Base-by-base conservation (phyloP, 306 rosid genomes). In the Quercus aquifolioides region DNA sequence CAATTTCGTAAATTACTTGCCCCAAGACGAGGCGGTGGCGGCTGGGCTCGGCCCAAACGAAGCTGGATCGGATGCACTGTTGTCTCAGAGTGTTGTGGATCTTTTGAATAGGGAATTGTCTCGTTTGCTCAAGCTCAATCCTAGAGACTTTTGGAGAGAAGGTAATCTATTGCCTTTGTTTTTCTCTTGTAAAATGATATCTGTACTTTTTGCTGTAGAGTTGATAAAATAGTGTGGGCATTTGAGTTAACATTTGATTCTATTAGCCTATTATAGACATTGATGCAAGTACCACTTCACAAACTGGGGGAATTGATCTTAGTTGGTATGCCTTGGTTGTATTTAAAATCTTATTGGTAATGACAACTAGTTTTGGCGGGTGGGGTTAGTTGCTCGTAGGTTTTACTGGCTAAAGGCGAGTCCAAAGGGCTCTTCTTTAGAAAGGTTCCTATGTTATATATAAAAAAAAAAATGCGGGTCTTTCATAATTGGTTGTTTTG, bases 1-100 rank as follows among this genome's bases (percentile, higher is more conserved):
- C 26, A 90, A 73, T 83, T 93, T 96, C 77, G 97, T 96, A 0
- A 90, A 81, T 70, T 96, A 93, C 86, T 83, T 91, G 81, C 99
- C 99, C 2, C 99, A 93, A 52, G 98, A 96, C 55, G 99, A 93
- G 86, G 99, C 98, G 0, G 92, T 93, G 56, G 99, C 98, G 9
- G 83, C 96, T 60, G 99, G 98, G 55, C 93, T 93, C 56, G 88
- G 93, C 52, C 93, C 93, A 15, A 88, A 91, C 23, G 93, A 91
- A 69, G 99, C 98, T 19, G 99, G 92, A 26, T 83, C 91, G 90
- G 97, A 96, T 84, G 88, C 99, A 25, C 18, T 93, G 73, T 94
- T 93, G 74, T 93, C 99, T 73, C 99, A 96, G 88, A 88, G 89
- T 84, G 98, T 89, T 57, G 99, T 91, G 9, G 98, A 96, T 89